Conservation (phyloP, 352 stramenopile genomes). For the Thalassiosira hispida region DNA sequence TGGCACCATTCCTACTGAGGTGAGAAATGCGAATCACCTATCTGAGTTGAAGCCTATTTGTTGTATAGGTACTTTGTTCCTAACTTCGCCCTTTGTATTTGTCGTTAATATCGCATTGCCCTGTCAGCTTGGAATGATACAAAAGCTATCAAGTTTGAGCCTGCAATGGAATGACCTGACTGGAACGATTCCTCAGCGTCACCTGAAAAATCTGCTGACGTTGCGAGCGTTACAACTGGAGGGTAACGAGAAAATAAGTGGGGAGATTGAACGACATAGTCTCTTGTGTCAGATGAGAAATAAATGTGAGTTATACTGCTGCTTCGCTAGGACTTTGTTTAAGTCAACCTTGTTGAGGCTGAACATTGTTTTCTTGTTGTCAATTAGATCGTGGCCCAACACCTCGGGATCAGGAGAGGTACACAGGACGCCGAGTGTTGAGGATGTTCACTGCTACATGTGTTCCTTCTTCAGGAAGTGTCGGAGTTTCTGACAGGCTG, state of each 20-base stretch:
- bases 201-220: conserved; percentile 1
- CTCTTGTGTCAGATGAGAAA: conserved; percentile 33
- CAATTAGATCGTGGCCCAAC: conserved; percentile 10
- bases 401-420: conserved; percentile 7
- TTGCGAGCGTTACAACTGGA: conserved; percentile 25
- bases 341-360: not conserved
- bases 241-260: conserved; percentile 16
- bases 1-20: conserved; percentile 28
- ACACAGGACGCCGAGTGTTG: conserved; percentile 8
- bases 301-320: conserved; percentile 4
- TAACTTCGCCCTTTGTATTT: conserved; percentile 23
- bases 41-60: conserved; percentile 1
- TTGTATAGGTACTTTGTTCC: too few species aligned
- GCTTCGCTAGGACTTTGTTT: not conserved
- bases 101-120: too few species aligned
- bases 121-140: conserved; percentile 18
- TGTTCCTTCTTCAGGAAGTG: not conserved
- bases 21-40: too few species aligned
- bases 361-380: too few species aligned
- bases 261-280: conserved; percentile 19
- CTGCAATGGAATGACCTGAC: conserved; percentile 53
- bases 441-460: conserved; percentile 24
- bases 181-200: conserved; percentile 43
- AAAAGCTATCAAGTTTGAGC: conserved; percentile 42
- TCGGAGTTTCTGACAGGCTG: conserved; percentile 15